A percentile compares a stretch with the other conserved stretches of the same genome.
Conservation (phyloP, 257 asterid species). For the Catharanthus roseus region DNA sequence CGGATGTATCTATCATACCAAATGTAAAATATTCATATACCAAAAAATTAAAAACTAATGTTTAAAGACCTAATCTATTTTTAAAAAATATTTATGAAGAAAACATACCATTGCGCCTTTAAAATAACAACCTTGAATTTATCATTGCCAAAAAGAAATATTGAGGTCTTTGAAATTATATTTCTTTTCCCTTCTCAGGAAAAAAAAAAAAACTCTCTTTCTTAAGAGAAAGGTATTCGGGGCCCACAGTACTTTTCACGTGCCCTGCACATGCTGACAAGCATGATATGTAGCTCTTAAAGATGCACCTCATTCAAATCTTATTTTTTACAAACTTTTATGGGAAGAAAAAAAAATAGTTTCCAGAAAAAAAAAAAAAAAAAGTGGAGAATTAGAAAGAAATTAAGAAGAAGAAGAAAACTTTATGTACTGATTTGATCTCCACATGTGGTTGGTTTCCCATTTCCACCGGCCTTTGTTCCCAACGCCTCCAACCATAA, state of each 20-base stretch:
- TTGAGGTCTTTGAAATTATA: no score
- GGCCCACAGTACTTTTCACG: background rate
- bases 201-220: no score
- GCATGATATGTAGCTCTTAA: background rate
- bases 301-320: background rate
- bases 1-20: no score
- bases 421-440: background rate
- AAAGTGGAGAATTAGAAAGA: background rate
- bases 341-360: background rate
- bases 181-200: no score
- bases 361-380: background rate
- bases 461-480: background rate
- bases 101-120: no score
- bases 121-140: no score
- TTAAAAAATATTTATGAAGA: no score
- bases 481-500: background rate
- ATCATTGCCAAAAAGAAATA: no score
- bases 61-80: no score
- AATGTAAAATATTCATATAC: no score
- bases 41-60: no score
- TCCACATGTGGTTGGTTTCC: conserved; percentile 6
- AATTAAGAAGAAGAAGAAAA: background rate
- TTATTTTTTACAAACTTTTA: background rate
- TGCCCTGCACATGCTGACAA: conserved; percentile 3
- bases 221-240: background rate